A percentile compares a stretch with the other conserved stretches of the same genome.
phyloP scores from a whole-genome alignment of 768 basidiomycete species.

The Pholiota conissans region DNA sequence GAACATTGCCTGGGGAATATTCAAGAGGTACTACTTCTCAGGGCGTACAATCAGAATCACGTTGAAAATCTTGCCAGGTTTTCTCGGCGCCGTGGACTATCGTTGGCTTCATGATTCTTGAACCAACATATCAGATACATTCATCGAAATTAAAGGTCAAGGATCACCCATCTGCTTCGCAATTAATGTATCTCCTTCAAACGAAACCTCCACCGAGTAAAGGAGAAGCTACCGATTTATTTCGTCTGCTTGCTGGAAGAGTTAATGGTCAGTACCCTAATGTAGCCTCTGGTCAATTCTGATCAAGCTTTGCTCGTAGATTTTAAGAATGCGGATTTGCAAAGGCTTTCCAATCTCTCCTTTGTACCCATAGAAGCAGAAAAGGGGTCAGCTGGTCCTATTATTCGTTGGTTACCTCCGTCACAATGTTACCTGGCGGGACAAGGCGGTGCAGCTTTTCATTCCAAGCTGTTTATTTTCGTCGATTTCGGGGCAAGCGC shows the following conservation, averaged over 20 bases:
- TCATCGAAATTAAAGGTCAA: conserved; percentile 67
- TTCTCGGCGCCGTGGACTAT: conserved; percentile 67
- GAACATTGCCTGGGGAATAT: conserved; percentile 59
- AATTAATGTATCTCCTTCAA: conserved; percentile 59
- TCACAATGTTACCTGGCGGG: conserved; percentile 70
- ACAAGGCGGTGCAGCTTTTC: conserved; percentile 54
- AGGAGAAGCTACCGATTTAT: conserved; percentile 61
- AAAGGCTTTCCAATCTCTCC: conserved; percentile 50
- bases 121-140: conserved; percentile 50
- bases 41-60: neutral
- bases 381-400: conserved; percentile 27
- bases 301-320: conserved; percentile 35
- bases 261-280: conserved; percentile 29
- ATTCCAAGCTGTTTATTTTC: conserved; percentile 83
- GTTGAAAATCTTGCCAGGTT: conserved; percentile 44
- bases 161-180: conserved; percentile 64
- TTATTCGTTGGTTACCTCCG: conserved; percentile 53
- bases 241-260: conserved; percentile 64
- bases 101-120: conserved; percentile 76
- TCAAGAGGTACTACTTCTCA: conserved; percentile 50
- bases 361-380: conserved; percentile 64
- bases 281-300: neutral
- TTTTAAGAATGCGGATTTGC: conserved; percentile 57
- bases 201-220: conserved; percentile 58
- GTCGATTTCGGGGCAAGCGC: conserved; percentile 84